Evolutionary conservation across 1,284 basidiomycete genomes (phyloP).

Genomic region (Malassezia nana): DNA sequence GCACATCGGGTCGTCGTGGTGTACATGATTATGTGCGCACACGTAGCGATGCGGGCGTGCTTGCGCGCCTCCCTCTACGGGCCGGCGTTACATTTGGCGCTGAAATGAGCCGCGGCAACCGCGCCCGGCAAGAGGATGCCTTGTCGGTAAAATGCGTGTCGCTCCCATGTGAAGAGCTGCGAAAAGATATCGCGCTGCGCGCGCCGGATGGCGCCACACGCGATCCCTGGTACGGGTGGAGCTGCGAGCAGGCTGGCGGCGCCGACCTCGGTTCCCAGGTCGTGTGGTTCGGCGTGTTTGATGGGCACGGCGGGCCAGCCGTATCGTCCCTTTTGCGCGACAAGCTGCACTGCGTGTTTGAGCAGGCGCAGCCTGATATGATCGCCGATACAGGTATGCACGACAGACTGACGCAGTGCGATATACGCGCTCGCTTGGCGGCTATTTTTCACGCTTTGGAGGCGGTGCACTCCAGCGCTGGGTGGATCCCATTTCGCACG

Average conservation of each 20-base stretch:
- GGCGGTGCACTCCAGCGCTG: constrained; percentile 38
- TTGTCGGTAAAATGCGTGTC: constrained; percentile 34
- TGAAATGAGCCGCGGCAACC: constrained; percentile 26
- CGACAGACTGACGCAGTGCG: constrained; percentile 18
- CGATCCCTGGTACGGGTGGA: constrained; percentile 23
- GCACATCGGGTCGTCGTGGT: background rate
- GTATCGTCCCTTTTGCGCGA: constrained; percentile 34
- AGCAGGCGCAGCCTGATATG: constrained; percentile 31
- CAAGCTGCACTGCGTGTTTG: constrained; percentile 37
- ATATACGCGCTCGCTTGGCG: constrained; percentile 39
- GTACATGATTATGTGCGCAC: constrained; percentile 15
- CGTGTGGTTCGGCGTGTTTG: constrained; percentile 45
- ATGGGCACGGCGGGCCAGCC: constrained; percentile 40
- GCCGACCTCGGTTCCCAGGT: constrained; percentile 40
- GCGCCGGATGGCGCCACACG: constrained; percentile 16
- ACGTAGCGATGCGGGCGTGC: constrained; percentile 4
- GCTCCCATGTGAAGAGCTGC: constrained; percentile 29
- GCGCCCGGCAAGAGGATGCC: constrained; percentile 42
- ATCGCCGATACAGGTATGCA: constrained; percentile 30
- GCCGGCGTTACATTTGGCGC: constrained; percentile 16
- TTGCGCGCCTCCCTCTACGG: constrained; percentile 16
- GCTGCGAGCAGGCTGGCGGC: constrained; percentile 28
- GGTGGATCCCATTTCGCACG: constrained; percentile 29
- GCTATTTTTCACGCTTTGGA: constrained; percentile 40
- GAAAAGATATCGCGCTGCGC: constrained; percentile 14